Conservation (phyloP, 495 filamentous ascomycete genomes). For the Daldinia decipiens region DNA sequence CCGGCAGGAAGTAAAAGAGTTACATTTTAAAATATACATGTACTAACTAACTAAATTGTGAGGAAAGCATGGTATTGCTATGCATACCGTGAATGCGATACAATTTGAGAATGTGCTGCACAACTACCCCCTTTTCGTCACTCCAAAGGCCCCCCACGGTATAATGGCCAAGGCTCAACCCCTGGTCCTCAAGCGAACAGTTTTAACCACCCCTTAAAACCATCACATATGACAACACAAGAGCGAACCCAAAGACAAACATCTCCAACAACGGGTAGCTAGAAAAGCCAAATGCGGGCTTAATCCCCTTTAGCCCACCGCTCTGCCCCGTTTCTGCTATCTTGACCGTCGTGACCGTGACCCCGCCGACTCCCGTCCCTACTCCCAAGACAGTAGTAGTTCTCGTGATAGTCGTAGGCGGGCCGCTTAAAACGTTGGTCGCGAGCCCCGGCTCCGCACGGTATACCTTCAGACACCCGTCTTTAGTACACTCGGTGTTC, state of each 20-base stretch:
- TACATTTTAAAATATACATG: too few species aligned
- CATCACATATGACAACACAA: conserved; percentile 25
- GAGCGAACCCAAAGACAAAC: conserved; percentile 1
- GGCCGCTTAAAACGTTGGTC: conserved; percentile 7
- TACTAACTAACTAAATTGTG: neutral
- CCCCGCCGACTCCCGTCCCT: conserved; percentile 1
- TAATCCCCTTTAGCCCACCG: conserved; percentile 1
- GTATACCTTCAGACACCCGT: conserved; percentile 37
- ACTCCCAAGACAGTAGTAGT: neutral
- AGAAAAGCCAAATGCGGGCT: conserved; percentile 21
- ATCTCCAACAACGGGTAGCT: conserved; percentile 22
- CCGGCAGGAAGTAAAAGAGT: conserved; percentile 2
- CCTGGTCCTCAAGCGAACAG: conserved; percentile 8
- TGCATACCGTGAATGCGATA: neutral
- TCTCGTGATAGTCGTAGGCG: neutral
- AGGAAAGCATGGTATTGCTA: neutral
- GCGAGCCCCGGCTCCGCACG: conserved; percentile 36
- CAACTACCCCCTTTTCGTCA: neutral
- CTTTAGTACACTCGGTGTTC: conserved; percentile 24
- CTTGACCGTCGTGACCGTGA: conserved; percentile 31
- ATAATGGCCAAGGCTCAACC: neutral
- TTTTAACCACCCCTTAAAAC: conserved; percentile 23
- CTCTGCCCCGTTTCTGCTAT: conserved; percentile 32
- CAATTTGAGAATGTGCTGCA: neutral
- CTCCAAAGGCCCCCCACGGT: too few species aligned